Percentiles rank a stretch among this genome's conserved stretches.
Evolutionary conservation across 495 filamentous ascomycete species (phyloP).

Genomic region (Daldinia concentrica): DNA sequence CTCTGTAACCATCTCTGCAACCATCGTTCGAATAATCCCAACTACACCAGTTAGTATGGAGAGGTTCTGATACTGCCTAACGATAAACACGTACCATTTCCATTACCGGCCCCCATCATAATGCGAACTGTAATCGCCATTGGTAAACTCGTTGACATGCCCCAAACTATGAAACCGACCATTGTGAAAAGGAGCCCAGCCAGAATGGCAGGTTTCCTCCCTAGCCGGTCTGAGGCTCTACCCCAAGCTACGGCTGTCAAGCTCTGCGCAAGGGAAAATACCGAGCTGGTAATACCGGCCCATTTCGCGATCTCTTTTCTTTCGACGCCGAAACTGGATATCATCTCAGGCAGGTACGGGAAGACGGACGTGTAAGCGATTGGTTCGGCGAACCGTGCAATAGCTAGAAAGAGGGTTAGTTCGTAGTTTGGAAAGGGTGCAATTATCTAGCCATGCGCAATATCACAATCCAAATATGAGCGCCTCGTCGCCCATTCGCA

Average conservation of each 20-base stretch:
- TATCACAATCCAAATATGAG: neutral
- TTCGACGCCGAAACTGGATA: constrained; percentile 78
- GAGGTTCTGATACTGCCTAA: neutral
- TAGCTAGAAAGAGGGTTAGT: constrained; percentile 58
- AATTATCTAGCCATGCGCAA: constrained; percentile 18
- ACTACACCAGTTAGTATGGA: constrained; percentile 49
- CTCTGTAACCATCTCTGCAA: constrained; percentile 81
- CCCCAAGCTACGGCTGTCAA: constrained; percentile 82
- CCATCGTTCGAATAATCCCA: constrained; percentile 74
- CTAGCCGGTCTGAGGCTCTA: constrained; percentile 74
- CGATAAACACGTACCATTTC: constrained; percentile 61
- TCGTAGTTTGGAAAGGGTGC: constrained; percentile 3
- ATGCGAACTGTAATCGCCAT: constrained; percentile 77
- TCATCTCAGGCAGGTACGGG: constrained; percentile 93
- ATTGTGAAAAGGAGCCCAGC: constrained; percentile 76
- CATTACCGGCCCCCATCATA: constrained; percentile 71
- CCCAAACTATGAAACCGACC: constrained; percentile 76
- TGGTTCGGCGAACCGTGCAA: constrained; percentile 86
- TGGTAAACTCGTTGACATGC: constrained; percentile 74
- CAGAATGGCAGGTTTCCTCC: constrained; percentile 80
- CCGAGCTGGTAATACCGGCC: constrained; percentile 75
- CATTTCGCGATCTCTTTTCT: constrained; percentile 78
- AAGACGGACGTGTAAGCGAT: constrained; percentile 84
- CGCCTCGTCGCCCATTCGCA: neutral
- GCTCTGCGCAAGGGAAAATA: constrained; percentile 78